Base-by-base conservation (phyloP, 2,329 filamentous ascomycete species). In the Paecilomyces formosus region DNA sequence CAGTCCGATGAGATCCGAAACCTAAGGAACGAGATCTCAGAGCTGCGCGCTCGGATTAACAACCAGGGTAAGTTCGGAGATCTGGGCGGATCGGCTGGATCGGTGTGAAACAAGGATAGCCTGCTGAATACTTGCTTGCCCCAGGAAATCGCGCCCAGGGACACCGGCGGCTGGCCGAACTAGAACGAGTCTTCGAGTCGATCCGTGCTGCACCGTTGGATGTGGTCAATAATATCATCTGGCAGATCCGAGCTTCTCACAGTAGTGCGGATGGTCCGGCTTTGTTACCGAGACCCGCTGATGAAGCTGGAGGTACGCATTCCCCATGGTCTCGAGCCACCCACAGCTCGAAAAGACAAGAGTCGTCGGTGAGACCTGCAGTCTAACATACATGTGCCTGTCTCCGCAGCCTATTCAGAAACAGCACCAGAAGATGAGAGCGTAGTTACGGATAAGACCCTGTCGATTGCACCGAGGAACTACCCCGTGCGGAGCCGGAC, bases 1-100 rank as follows among this genome's bases (percentile, higher is more conserved):
- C 72, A 74, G 50, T 67, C 70, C 9, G 72, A 74, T 24, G 72
- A 74, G 61, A 74, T 74, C 51, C 63, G 63, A 21, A 72, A 72
- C 57, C 54, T 74, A 55, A 67, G 72, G 8, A 61, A 63, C 53
- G 72, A 74, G 58, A 74, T 74, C 58, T 65, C 66, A 13, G 67
- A 73, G 21, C 60, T 74, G 21, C 64, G 65, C 1, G 55, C 55
- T 4, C 65, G 64, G 55, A 64, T 74, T 18, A 64, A 68, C 30
- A 64, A 62, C 26, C 63, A 68, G 62, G 65, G 68, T 72, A 65
- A 28, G 39, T 5, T 11, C 15, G 15, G 15, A n/a, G 35, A 39
- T 15, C 35, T n/a, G 35, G 24, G 8, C 5, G 21, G 50, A 52
- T 11, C 24, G 11, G 11, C 18, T 26, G 35, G 9, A 24, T 5